These are phyloP conservation scores for Ophiostoma ips DNA, from an alignment of 2,329 filamentous ascomycete species.

Conservation along the genomic window DNA sequence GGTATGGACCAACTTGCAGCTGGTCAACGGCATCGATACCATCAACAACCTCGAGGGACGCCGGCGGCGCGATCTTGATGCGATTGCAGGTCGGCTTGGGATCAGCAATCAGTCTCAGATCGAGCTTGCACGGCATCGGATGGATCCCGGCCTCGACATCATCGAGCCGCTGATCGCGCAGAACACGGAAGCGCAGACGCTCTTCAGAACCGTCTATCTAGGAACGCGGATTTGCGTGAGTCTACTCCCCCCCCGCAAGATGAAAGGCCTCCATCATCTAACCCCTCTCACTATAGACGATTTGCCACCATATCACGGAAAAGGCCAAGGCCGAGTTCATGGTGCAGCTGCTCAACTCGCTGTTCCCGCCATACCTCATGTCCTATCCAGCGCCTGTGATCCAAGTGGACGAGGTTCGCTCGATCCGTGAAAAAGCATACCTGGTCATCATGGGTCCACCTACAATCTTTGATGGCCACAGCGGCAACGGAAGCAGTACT, in stretches of 20 bases:
- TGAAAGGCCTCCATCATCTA: background rate
- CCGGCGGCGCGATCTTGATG: slow-evolving; percentile 9
- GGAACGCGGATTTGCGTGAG: slow-evolving; percentile 13
- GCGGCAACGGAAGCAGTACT: background rate
- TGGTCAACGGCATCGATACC: slow-evolving; percentile 9
- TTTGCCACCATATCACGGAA: slow-evolving; percentile 10
- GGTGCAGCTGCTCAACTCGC: slow-evolving; percentile 13
- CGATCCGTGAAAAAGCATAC: slow-evolving; percentile 9
- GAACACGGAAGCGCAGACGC: slow-evolving; percentile 7
- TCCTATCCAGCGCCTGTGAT: slow-evolving; percentile 11
- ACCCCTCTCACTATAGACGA: background rate
- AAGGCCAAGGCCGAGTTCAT: slow-evolving; percentile 2
- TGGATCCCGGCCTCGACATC: slow-evolving; percentile 2
- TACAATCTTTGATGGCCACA: background rate
- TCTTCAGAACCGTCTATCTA: slow-evolving; percentile 11
- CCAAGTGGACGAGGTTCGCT: slow-evolving; percentile 1
- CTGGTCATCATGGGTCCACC: slow-evolving; percentile 4
- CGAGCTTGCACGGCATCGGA: slow-evolving; percentile 5
- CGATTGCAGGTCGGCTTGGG: slow-evolving; percentile 4
- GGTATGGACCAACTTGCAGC: slow-evolving; percentile 7
- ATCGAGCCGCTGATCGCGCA: slow-evolving; percentile 7
- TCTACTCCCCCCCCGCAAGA: background rate
- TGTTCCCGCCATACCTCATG: slow-evolving; percentile 14
- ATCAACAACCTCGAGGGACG: slow-evolving; percentile 10
- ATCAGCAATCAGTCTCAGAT: slow-evolving; percentile 3